Evolutionary conservation across 2,329 filamentous ascomycete genomes (phyloP), one percentile per base, ranked within the genome.

Genomic region (Ophiocordyceps unilateralis): DNA sequence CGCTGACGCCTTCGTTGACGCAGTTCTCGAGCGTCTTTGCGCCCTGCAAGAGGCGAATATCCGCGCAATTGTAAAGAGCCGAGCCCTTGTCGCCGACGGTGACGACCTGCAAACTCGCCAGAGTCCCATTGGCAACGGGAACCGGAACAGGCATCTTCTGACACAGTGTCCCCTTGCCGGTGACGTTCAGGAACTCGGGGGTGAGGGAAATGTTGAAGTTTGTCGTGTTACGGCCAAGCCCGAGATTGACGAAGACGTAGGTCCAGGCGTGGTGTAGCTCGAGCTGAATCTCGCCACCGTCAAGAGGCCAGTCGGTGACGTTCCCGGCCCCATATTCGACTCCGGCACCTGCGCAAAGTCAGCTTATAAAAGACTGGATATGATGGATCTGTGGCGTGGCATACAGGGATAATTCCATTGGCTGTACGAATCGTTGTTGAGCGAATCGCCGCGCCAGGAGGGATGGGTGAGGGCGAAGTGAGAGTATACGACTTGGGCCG

Each of bases 1-100:
- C 14, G 3, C 14, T 64, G 39, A 83, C 63, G 28, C 69, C 72
- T 4, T 54, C 52, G 20, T 39, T 42, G 4, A 45, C 53, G 47
- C 57, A 58, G 45, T 59, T 58, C 22, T 62, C 55, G 15, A 70
- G 63, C 9, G 62, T 56, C 17, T 67, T 63, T 5, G 72, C 66
- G 11, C 63, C 62, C 42, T 64, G 62, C 26, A 68, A 70, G 62
- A 88, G 79, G 22, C 73, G 78, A 49, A 87, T 74, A 52, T 88
- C 82, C 54, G 81, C 78, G 58, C 83, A 88, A 59, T 79, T 82
- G 60, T 85, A 87, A 26, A 87, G 62, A 15, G 80, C 76, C 34
- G 67, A 69, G 19, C 67, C 70, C 4, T 63, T 64, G 20, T 72
- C 65, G 23, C 74, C 76, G 40, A 76, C 65, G 4, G 76, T 79